phyloP scores from a whole-genome alignment of 2,329 filamentous ascomycete genomes.

The Escovopsis weberi region DNA sequence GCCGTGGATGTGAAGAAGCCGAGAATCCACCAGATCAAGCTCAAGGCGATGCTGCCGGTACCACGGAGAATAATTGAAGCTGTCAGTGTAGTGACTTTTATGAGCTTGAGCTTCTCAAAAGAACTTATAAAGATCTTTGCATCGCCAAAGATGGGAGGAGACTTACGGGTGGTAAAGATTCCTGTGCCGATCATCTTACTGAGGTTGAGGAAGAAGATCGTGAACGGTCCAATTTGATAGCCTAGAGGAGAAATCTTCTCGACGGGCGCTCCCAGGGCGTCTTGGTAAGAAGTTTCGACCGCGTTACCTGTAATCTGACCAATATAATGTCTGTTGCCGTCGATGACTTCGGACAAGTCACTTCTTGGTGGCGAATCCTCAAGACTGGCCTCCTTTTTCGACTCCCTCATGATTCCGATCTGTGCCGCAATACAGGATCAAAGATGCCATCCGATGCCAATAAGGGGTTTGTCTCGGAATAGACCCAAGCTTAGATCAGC shows the following conservation, averaged over 20 bases:
- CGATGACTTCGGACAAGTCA: slow-evolving; percentile 3
- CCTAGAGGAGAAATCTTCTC: slow-evolving; percentile 44
- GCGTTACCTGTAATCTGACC: slow-evolving; percentile 27
- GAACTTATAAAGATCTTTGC: not conserved
- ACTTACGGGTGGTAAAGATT: slow-evolving; percentile 49
- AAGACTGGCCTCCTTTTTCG: slow-evolving; percentile 1
- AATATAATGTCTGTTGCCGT: slow-evolving; percentile 2
- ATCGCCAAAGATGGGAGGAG: not conserved
- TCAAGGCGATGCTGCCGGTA: slow-evolving; percentile 47
- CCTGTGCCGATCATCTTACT: slow-evolving; percentile 50
- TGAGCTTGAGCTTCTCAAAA: too few species aligned
- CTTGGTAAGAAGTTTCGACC: slow-evolving; percentile 38
- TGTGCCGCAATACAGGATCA: not conserved
- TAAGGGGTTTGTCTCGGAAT: too few species aligned
- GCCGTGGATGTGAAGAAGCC: slow-evolving; percentile 44
- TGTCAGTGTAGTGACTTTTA: slow-evolving; percentile 11
- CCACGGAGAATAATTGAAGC: slow-evolving; percentile 42
- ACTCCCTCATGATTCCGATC: not conserved
- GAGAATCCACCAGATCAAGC: slow-evolving; percentile 49
- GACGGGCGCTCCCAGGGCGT: slow-evolving; percentile 46
- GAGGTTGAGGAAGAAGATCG: slow-evolving; percentile 45
- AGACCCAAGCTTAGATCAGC: too few species aligned
- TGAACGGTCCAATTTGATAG: slow-evolving; percentile 39
- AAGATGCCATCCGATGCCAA: too few species aligned
- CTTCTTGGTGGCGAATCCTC: slow-evolving; percentile 3